Conservation (phyloP, 192 early-diverging fungal species). For the Coemansia sp. region DNA sequence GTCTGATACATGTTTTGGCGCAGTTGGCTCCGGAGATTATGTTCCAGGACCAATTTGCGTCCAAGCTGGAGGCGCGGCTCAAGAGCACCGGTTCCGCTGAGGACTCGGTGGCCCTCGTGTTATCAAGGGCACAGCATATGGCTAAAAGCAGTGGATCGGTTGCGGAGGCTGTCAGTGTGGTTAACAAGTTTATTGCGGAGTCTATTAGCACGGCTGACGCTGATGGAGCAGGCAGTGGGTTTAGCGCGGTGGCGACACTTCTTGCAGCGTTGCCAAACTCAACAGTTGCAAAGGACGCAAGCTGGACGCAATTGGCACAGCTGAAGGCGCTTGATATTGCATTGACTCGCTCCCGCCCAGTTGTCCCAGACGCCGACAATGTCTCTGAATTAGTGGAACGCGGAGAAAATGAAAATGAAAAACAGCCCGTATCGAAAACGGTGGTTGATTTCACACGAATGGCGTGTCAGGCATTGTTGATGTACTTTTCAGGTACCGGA, state of each 20-base stretch:
- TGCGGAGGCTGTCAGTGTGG: slow-evolving; percentile 21
- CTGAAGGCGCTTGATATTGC: slow-evolving; percentile 14
- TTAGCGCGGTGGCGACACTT: slow-evolving; percentile 15
- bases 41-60: slow-evolving; percentile 34
- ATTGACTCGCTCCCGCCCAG: background rate
- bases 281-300: slow-evolving; percentile 5
- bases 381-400: too few relatives aligned
- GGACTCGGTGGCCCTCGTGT: slow-evolving; percentile 30
- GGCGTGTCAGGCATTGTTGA: slow-evolving; percentile 23
- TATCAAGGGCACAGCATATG: slow-evolving; percentile 36
- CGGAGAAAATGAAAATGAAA: too few relatives aligned
- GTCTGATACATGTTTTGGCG: slow-evolving; percentile 32
- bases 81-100: slow-evolving; percentile 28
- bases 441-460: slow-evolving; percentile 15
- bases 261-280: slow-evolving; percentile 27
- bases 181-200: slow-evolving; percentile 27
- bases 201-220: background rate
- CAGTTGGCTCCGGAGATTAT: slow-evolving; percentile 39
- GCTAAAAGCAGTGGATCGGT: slow-evolving; percentile 11
- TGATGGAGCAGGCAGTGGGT: background rate
- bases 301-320: slow-evolving; percentile 19
- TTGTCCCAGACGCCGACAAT: background rate
- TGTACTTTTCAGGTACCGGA: slow-evolving; percentile 18
- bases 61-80: slow-evolving; percentile 26
- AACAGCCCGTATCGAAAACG: background rate